These are phyloP conservation scores for Gypsophila paniculata DNA, from an alignment of 179 eudicot genomes.

Conservation along the genomic window DNA sequence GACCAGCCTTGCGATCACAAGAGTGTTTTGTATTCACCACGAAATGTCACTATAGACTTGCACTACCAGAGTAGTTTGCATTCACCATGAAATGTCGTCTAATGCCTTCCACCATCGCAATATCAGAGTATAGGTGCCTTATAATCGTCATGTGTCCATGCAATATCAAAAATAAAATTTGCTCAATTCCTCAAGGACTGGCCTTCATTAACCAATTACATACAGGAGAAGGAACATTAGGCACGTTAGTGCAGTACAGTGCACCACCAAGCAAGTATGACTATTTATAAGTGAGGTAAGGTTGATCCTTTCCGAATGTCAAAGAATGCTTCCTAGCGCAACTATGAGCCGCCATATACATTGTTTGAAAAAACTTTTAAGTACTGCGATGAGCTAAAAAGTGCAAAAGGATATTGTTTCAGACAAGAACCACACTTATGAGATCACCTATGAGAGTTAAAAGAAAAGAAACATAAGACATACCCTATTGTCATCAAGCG, in stretches of 20 bases:
- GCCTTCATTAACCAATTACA: background rate
- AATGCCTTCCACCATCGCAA: too few relatives aligned
- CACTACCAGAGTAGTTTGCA: background rate
- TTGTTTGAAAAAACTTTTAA: background rate
- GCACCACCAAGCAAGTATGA: background rate
- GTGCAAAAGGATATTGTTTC: background rate
- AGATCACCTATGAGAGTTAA: background rate
- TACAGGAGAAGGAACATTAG: background rate
- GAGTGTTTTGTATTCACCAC: background rate
- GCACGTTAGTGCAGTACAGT: background rate
- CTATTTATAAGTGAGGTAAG: background rate
- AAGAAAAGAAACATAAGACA: constrained; percentile 6
- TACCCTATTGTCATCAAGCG: constrained; percentile 94
- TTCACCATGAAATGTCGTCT: too few relatives aligned
- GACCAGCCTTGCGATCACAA: too few relatives aligned
- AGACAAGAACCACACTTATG: background rate
- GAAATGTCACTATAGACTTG: background rate
- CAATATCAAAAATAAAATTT: background rate
- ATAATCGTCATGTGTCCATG: background rate
- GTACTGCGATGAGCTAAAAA: background rate
- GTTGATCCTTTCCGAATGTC: background rate
- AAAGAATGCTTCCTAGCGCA: background rate
- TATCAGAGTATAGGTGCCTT: too few relatives aligned
- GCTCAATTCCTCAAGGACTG: background rate
- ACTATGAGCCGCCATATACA: background rate